These are phyloP conservation scores for Penicillium sp. DNA, from an alignment of 2,329 filamentous ascomycete genomes.

Conservation along the genomic window DNA sequence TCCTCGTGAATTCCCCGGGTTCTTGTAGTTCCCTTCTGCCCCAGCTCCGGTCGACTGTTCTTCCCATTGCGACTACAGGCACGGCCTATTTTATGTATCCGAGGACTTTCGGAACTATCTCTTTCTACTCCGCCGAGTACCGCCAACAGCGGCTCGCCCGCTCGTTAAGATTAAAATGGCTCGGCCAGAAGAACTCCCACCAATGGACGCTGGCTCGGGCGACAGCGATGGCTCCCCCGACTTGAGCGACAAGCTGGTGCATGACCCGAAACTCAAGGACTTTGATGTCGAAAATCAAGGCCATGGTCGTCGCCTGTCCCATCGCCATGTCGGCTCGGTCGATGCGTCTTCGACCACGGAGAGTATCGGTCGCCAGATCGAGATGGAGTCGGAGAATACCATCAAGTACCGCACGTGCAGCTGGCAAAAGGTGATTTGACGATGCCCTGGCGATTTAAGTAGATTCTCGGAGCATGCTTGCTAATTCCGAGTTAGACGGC, in stretches of 20 bases:
- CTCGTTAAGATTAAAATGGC: conserved; percentile 36
- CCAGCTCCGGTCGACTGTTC: neutral
- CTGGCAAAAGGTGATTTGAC: conserved; percentile 74
- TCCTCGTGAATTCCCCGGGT: neutral
- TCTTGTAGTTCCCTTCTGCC: too few species aligned
- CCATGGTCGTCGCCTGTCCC: conserved; percentile 12
- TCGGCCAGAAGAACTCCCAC: conserved; percentile 24
- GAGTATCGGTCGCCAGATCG: conserved; percentile 62
- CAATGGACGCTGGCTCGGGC: conserved; percentile 10
- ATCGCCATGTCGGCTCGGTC: conserved; percentile 15
- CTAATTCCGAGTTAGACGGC: conserved; percentile 57
- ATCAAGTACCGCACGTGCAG: conserved; percentile 92
- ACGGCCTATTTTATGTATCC: conserved; percentile 32
- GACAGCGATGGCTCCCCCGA: conserved; percentile 17
- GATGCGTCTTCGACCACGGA: conserved; percentile 40
- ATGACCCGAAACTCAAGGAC: conserved; percentile 26
- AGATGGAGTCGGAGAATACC: conserved; percentile 65
- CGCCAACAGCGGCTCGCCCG: conserved; percentile 34
- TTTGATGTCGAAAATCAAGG: conserved; percentile 28
- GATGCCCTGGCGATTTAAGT: too few species aligned
- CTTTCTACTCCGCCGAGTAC: conserved; percentile 26
- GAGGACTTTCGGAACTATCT: conserved; percentile 21
- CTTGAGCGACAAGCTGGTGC: conserved; percentile 21
- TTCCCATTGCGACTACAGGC: neutral
- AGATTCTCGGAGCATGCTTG: too few species aligned